Conservation (phyloP, 1,284 basidiomycete species). For the Cutaneotrichosporon curvatum region DNA sequence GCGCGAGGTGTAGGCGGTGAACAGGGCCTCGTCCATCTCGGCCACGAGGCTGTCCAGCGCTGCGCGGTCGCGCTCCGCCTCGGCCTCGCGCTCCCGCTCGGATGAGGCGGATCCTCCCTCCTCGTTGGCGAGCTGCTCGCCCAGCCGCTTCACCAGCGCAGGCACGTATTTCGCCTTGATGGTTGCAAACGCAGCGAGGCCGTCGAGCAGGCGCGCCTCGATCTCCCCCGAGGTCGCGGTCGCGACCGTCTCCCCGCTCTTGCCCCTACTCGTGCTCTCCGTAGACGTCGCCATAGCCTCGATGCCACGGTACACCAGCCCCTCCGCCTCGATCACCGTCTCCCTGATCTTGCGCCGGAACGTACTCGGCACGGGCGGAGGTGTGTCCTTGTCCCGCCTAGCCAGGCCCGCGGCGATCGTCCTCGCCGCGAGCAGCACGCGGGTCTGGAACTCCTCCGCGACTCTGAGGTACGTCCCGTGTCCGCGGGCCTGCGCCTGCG, state of each 20-base stretch:
- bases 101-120: no score
- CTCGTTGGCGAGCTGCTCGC: conserved; percentile 65
- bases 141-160: conserved; percentile 70
- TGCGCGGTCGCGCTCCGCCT: conserved; percentile 68
- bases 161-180: conserved; percentile 67
- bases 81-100: conserved; percentile 66
- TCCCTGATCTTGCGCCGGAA: conserved; percentile 64
- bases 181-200: conserved; percentile 81
- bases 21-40: conserved; percentile 78
- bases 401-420: conserved; percentile 3
- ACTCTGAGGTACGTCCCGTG: conserved; percentile 58
- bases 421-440: conserved; percentile 70
- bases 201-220: conserved; percentile 81
- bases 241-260: background rate
- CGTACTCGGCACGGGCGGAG: conserved; percentile 25
- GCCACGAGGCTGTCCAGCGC: conserved; percentile 58
- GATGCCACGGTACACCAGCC: conserved; percentile 83
- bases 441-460: conserved; percentile 75
- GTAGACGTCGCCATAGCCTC: conserved; percentile 65
- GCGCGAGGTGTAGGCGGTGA: conserved; percentile 76
- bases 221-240: conserved; percentile 35
- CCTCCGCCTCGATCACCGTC: conserved; percentile 79
- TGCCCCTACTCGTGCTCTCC: background rate
- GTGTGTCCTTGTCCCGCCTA: conserved; percentile 2
- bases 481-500: conserved; percentile 14